phyloP scores from a whole-genome alignment of 371 early-diverging fungal genomes.

The Syncephalastrum monosporum region DNA sequence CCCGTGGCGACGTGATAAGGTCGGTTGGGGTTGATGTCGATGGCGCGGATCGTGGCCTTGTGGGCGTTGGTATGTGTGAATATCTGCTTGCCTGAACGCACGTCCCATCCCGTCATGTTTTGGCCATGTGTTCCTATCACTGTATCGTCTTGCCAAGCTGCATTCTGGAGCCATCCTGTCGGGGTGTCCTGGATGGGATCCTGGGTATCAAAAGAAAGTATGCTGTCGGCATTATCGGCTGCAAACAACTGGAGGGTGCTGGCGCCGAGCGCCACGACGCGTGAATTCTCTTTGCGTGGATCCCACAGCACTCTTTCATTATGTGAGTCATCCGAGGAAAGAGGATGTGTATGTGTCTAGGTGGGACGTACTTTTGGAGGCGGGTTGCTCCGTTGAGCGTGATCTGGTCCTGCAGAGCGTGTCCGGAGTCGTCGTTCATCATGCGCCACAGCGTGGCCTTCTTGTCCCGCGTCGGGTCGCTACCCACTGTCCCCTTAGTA shows the following conservation, averaged over 20 bases:
- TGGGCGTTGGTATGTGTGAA: slow-evolving; percentile 62
- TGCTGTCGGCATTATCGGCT: no score
- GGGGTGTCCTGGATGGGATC: slow-evolving; percentile 7
- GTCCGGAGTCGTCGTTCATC: slow-evolving; percentile 19
- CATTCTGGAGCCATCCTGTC: slow-evolving; percentile 38
- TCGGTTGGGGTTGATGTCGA: slow-evolving; percentile 86
- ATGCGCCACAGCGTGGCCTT: slow-evolving; percentile 34
- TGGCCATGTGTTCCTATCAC: slow-evolving; percentile 56
- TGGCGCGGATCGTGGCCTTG: slow-evolving; percentile 59
- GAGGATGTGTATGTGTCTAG: neutral
- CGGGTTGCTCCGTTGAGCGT: slow-evolving; percentile 12
- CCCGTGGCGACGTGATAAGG: slow-evolving; percentile 80
- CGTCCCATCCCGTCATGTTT: slow-evolving; percentile 68
- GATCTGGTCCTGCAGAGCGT: slow-evolving; percentile 17
- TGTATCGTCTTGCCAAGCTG: slow-evolving; percentile 65
- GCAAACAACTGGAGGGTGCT: slow-evolving; percentile 10
- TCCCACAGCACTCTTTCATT: slow-evolving; percentile 38
- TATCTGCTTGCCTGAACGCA: slow-evolving; percentile 47
- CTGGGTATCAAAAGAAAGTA: slow-evolving; percentile 15
- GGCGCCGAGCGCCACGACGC: slow-evolving; percentile 25
- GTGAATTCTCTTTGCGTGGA: slow-evolving; percentile 20
- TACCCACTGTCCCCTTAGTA: slow-evolving; percentile 16
- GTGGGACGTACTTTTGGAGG: slow-evolving; percentile 2
- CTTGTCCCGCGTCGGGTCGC: slow-evolving; percentile 22
- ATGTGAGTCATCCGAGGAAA: neutral